A percentile compares a stretch with the other conserved stretches of the same genome.
These are phyloP conservation scores for Podospora pseudocomata DNA, from an alignment of 495 filamentous ascomycete genomes.

Conservation along the genomic window DNA sequence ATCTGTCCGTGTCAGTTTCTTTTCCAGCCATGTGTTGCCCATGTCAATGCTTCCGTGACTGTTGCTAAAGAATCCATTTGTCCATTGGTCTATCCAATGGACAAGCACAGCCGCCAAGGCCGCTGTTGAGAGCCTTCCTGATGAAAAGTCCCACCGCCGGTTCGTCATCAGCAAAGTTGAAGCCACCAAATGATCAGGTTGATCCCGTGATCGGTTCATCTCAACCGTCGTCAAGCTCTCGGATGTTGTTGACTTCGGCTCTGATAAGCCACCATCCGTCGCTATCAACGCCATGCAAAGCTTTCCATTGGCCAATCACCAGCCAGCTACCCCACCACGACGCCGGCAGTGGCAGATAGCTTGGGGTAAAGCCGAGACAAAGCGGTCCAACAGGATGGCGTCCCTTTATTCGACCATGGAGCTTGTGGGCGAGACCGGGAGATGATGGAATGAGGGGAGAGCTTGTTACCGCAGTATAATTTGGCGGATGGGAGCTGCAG, in stretches of 20 bases:
- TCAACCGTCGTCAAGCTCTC: neutral
- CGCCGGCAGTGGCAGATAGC: constrained; percentile 10
- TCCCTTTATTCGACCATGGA: neutral
- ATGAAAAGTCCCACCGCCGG: neutral
- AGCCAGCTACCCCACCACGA: constrained; percentile 9
- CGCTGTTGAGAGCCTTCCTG: neutral
- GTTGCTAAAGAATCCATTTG: neutral
- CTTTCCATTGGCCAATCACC: constrained; percentile 25
- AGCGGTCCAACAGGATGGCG: constrained; percentile 21
- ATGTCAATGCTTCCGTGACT: neutral
- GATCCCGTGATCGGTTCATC: neutral
- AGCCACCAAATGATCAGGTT: neutral
- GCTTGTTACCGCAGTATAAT: constrained; percentile 3
- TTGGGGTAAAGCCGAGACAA: constrained; percentile 30
- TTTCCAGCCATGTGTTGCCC: neutral
- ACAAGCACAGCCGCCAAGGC: neutral
- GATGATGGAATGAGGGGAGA: constrained; percentile 16
- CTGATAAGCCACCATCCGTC: neutral
- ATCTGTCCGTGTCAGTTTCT: neutral
- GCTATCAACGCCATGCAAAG: neutral
- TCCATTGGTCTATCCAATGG: neutral
- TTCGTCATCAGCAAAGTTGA: neutral
- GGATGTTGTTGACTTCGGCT: neutral
- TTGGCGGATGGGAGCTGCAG: constrained; percentile 2
- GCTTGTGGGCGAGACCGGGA: neutral